phyloP scores from a whole-genome alignment of 2,329 filamentous ascomycete genomes.

The Fusarium multiceps region DNA sequence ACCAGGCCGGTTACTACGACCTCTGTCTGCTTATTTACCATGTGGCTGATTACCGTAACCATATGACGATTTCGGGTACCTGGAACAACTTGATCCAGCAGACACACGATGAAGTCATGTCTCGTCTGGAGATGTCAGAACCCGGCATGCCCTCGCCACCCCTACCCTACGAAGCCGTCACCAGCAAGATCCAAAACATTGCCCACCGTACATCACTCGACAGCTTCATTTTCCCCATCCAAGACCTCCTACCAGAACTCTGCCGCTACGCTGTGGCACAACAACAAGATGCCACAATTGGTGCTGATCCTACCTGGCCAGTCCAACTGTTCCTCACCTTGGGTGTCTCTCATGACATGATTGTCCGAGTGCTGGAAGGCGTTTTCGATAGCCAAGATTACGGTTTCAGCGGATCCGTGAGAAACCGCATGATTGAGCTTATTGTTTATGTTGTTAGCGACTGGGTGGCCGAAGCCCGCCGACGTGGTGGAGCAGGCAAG shows the following conservation, averaged over 20 bases:
- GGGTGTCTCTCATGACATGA: conserved; percentile 67
- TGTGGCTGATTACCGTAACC: conserved; percentile 88
- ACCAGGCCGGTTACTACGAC: conserved; percentile 92
- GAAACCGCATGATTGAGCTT: conserved; percentile 65
- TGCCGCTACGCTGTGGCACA: conserved; percentile 71
- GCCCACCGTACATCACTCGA: conserved; percentile 73
- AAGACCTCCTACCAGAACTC: conserved; percentile 69
- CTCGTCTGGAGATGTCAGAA: conserved; percentile 57
- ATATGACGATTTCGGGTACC: conserved; percentile 83
- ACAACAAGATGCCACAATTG: conserved; percentile 67
- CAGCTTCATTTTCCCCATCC: conserved; percentile 74
- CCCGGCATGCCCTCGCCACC: conserved; percentile 54
- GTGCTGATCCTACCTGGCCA: conserved; percentile 68
- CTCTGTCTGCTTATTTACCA: conserved; percentile 93
- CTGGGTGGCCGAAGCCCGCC: conserved; percentile 63
- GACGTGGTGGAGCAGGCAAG: conserved; percentile 57
- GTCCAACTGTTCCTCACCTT: conserved; percentile 66
- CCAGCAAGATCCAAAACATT: conserved; percentile 71
- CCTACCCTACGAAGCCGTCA: conserved; percentile 77
- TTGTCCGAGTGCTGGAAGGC: conserved; percentile 66
- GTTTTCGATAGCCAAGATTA: conserved; percentile 69
- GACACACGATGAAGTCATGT: conserved; percentile 68
- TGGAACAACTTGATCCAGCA: conserved; percentile 86
- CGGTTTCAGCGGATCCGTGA: conserved; percentile 64
- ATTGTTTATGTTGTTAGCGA: conserved; percentile 61